phyloP scores from a whole-genome alignment of 208 protist genomes.

The Naegleria lovaniensis region DNA sequence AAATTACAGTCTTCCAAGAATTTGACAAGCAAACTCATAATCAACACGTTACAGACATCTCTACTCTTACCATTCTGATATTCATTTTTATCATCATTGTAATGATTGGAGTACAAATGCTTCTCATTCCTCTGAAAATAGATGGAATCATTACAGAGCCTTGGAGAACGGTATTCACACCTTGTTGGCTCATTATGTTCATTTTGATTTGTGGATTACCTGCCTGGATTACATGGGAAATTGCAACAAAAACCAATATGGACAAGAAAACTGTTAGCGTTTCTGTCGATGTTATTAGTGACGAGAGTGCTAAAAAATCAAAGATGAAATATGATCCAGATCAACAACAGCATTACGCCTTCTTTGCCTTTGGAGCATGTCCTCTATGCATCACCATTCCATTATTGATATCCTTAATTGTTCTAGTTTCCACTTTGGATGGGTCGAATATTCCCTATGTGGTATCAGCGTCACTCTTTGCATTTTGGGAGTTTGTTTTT shows the following conservation, averaged over 20 bases:
- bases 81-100: not conserved
- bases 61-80: not conserved
- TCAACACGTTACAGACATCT: not conserved
- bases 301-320: not conserved
- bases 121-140: not conserved
- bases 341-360: not conserved
- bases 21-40: not conserved
- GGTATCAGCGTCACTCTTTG: not conserved
- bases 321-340: not conserved
- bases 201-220: not conserved
- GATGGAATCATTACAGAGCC: not conserved
- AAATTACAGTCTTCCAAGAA: not conserved
- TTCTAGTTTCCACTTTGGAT: not conserved
- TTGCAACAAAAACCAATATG: not conserved
- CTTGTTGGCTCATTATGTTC: not conserved
- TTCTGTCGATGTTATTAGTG: not conserved
- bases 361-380: not conserved
- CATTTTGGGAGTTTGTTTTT: not conserved
- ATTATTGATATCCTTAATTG: not conserved
- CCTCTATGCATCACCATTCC: not conserved
- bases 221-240: not conserved
- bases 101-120: not conserved
- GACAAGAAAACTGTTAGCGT: not conserved
- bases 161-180: not conserved
- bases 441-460: not conserved